Conservation (phyloP, 1,139 yeast species). For the Candida smagusa region DNA sequence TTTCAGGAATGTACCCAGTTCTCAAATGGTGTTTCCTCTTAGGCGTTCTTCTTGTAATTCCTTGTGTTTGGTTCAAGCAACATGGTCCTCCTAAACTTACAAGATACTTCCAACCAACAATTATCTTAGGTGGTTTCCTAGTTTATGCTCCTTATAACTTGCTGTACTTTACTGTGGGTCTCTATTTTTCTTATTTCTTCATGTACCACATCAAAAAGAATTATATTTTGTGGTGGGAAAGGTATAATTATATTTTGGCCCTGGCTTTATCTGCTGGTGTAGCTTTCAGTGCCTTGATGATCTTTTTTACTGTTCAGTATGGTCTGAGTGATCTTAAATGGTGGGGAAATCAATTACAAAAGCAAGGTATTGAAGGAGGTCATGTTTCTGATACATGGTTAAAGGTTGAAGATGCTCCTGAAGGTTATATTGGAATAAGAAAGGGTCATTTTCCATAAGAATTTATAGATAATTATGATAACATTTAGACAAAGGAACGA, state of each 20-base stretch:
- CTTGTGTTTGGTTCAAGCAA: slow-evolving; percentile 38
- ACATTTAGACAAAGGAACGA: too few species aligned
- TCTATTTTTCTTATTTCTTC: slow-evolving; percentile 46
- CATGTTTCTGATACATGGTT: slow-evolving; percentile 25
- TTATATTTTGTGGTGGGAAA: slow-evolving; percentile 59
- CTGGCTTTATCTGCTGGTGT: slow-evolving; percentile 60
- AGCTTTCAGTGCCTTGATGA: slow-evolving; percentile 53
- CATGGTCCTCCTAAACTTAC: slow-evolving; percentile 28
- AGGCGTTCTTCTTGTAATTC: slow-evolving; percentile 46
- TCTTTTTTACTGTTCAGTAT: slow-evolving; percentile 54
- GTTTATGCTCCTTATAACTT: slow-evolving; percentile 55
- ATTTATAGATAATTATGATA: neutral
- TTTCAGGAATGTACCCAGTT: slow-evolving; percentile 47
- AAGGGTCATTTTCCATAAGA: slow-evolving; percentile 34
- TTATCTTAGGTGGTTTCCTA: slow-evolving; percentile 45
- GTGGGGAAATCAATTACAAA: slow-evolving; percentile 59
- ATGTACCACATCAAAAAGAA: slow-evolving; percentile 51
- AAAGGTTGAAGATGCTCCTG: slow-evolving; percentile 33
- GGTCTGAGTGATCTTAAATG: slow-evolving; percentile 39
- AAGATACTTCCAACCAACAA: slow-evolving; percentile 44
- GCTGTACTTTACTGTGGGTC: slow-evolving; percentile 51
- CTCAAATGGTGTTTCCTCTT: slow-evolving; percentile 52
- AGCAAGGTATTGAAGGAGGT: slow-evolving; percentile 47
- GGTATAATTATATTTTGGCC: slow-evolving; percentile 55
- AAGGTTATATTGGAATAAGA: slow-evolving; percentile 43